A percentile compares a stretch with the other conserved stretches of the same genome.
phyloP scores from a whole-genome alignment of 1,139 yeast genomes.

The Kodamaea arcana region DNA sequence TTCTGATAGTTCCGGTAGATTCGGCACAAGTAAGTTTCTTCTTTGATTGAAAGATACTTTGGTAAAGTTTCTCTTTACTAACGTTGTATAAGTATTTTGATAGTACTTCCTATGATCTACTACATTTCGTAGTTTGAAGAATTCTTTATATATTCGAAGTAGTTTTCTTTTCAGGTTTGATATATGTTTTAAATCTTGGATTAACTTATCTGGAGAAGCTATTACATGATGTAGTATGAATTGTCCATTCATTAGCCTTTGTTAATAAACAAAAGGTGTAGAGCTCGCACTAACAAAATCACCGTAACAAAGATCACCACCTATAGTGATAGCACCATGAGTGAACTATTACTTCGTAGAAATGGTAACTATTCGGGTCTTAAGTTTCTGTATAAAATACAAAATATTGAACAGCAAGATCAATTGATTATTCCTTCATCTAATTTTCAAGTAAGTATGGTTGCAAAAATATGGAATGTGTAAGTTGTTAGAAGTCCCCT shows the following conservation, averaged over 20 bases:
- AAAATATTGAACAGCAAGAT: neutral
- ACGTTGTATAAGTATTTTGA: constrained; percentile 15
- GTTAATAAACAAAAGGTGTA: no score
- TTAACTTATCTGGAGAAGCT: constrained; percentile 7
- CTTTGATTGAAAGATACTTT: constrained; percentile 19
- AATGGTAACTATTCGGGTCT: constrained; percentile 13
- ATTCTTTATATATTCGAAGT: constrained; percentile 26
- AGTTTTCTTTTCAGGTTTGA: constrained; percentile 14
- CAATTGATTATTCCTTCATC: constrained; percentile 10
- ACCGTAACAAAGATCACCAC: no score
- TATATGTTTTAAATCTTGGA: constrained; percentile 8
- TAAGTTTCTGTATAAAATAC: constrained; percentile 7
- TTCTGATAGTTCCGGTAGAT: constrained; percentile 6
- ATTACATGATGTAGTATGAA: constrained; percentile 8
- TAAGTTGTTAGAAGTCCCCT: no score
- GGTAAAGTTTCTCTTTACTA: constrained; percentile 25
- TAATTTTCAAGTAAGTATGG: constrained; percentile 12
- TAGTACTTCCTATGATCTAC: constrained; percentile 16
- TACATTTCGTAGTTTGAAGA: constrained; percentile 29
- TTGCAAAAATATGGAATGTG: neutral
- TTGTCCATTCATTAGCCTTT: constrained; percentile 7
- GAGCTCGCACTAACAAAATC: no score
- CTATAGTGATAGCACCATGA: no score
- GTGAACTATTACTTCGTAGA: constrained; percentile 8
- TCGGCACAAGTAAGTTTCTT: constrained; percentile 12